Base-by-base conservation (phyloP, 208 protist species). In the Leishmania mexicana region DNA sequence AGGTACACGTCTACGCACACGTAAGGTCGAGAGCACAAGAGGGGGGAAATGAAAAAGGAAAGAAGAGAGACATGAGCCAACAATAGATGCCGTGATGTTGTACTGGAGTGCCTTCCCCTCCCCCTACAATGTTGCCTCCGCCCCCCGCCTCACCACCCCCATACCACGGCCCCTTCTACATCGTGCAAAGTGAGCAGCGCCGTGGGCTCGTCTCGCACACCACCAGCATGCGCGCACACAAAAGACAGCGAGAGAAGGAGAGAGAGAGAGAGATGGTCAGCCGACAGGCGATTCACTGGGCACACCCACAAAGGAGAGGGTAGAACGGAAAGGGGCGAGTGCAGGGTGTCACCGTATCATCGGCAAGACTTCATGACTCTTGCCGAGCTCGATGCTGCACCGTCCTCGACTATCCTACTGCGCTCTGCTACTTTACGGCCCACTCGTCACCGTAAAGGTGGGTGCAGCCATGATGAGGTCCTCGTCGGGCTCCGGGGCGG, bases 381-480 rank as follows among this genome's bases (percentile, higher is more conserved):
- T 72, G 38, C 19, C 65, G 8, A 49, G 31, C 10, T 31, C 17
- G 38, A 35, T 53, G 6, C 42, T n/a, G 28, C 24, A 51, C 68
- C 68, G 17, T 7, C 5, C 38, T 10, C 21, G 35, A 47, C 21
- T 19, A 21, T 10, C n/a, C 42, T n/a, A 28, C 68, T n/a, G 42
- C 42, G 2, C 28, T 28, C 24, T 31, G 68, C 38, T n/a, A 53
- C 65, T 47, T 64, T 81, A 85, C 58, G 81, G 62, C 2, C 81
- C 81, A 47, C 81, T 81, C 1, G 81, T 85, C 17, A 85, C 81
- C 15, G 81, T 85, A 53, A 85, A 85, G 45, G 67, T 81, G 31
- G 81, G 76, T 0, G 81, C 53, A 7, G 60, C 47, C 81, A 85
- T 85, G 70, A 85, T 81, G 53, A 85, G 76, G 60, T 85, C 70